Evolutionary conservation across 306 rosid species (phyloP), one percentile per base, ranked within the genome.

Genomic region (Oemleria cerasiformis): DNA sequence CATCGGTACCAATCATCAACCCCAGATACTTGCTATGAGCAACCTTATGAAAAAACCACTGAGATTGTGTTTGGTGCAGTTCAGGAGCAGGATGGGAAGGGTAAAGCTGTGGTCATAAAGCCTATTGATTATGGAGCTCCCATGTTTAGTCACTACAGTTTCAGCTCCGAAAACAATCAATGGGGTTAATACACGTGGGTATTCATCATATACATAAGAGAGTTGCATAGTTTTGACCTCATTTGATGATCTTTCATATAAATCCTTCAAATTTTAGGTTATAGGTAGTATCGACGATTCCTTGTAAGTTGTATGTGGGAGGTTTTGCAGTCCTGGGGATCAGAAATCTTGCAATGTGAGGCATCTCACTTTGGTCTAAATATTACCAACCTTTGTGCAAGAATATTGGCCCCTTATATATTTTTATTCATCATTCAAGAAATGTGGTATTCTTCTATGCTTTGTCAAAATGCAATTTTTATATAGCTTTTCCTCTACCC

Each of bases 21-120:
- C 65, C 91, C 98, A 58, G 77, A 82, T 63, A 89, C 96, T 61
- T 85, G 73, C 85, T 89, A 83, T 20, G 87, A 89, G 79, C 88
- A 80, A 71, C 86, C 78, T 86, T 56, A 63, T 4, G 96, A 86
- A 78, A 84, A 84, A 59, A 90, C 89, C 49, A 86, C 79, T 9
- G 96, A 90, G 64, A 78, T 90, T 19, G 95, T 90, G 49, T 92
- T 90, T 11, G 98, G 98, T 73, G 98, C 95, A 38, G 92, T 90
- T 55, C 98, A 92, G 75, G 98, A 90, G 82, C 89, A 84, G 63
- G 82, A 71, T 17, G 74, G 71, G 63, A 84, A 67, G 77, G 68
- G 73, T 45, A 86, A 78, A 23, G 54, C 82, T 13, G 83, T 68
- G 63, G 83, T 83, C 51, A 80, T 87, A 75, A 87, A 86, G 79